These are phyloP conservation scores for Panaeolus cyanescens DNA, from an alignment of 768 basidiomycete genomes.

Conservation along the genomic window DNA sequence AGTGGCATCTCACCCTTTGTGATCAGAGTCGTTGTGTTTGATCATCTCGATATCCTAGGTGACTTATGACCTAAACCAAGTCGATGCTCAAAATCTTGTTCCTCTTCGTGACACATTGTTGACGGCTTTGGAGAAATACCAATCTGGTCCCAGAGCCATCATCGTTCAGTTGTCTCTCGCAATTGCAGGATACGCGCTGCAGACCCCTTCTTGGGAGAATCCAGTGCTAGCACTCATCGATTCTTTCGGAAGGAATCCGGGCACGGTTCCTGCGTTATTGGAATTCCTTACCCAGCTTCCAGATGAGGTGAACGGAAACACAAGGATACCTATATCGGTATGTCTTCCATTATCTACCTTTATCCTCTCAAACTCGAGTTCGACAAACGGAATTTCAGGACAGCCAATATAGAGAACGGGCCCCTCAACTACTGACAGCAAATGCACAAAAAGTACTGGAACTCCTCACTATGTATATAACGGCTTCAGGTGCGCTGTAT, in stretches of 20 bases:
- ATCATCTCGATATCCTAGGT: constrained; percentile 61
- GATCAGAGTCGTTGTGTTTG: constrained; percentile 19
- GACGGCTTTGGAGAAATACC: constrained; percentile 70
- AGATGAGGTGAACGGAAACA: constrained; percentile 84
- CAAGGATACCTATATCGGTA: constrained; percentile 86
- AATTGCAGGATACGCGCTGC: constrained; percentile 86
- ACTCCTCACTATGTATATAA: constrained; percentile 84
- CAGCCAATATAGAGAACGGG: constrained; percentile 69
- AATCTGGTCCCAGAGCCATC: constrained; percentile 78
- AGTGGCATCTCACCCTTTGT: constrained; percentile 25
- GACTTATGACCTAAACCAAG: constrained; percentile 91
- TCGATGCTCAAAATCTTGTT: constrained; percentile 69
- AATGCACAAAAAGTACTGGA: constrained; percentile 76
- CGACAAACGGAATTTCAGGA: constrained; percentile 46
- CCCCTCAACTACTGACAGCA: constrained; percentile 59
- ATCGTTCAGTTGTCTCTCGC: constrained; percentile 90
- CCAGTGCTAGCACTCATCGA: constrained; percentile 83
- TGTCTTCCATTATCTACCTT: constrained; percentile 30
- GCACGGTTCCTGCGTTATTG: constrained; percentile 79
- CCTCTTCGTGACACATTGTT: constrained; percentile 89
- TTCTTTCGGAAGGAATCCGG: constrained; percentile 80
- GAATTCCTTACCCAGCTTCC: constrained; percentile 91
- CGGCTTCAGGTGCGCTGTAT: constrained; percentile 71
- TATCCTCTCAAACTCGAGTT: neutral
- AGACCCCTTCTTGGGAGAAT: constrained; percentile 84